These are phyloP conservation scores for Schizosaccharomyces lindneri DNA, from an alignment of 805 yeast species.

Conservation along the genomic window DNA sequence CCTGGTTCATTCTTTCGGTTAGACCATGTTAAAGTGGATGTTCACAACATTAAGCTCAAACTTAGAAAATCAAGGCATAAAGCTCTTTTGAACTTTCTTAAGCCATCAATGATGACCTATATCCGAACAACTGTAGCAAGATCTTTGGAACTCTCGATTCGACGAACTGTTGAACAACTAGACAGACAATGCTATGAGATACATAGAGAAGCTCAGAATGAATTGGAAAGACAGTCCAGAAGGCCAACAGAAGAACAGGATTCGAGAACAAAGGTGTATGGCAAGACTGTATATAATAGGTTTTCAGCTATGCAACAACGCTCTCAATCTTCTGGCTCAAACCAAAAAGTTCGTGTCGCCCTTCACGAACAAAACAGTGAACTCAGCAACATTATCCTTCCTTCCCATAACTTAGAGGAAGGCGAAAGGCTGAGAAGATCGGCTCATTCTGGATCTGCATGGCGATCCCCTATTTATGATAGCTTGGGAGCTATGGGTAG, in stretches of 20 bases:
- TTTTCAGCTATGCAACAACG: neutral
- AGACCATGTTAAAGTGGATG: conserved; percentile 7
- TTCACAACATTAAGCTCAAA: conserved; percentile 4
- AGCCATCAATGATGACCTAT: conserved; percentile 5
- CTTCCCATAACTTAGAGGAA: conserved; percentile 3
- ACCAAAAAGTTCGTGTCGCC: conserved; percentile 4
- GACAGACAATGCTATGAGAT: conserved; percentile 6
- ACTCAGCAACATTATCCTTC: conserved; percentile 6
- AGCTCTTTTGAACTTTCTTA: conserved; percentile 6
- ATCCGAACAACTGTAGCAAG: conserved; percentile 6
- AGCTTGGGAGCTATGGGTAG: neutral
- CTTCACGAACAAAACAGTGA: conserved; percentile 4
- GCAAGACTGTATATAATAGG: conserved; percentile 4
- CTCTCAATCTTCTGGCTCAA: conserved; percentile 2
- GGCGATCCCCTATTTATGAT: conserved; percentile 7
- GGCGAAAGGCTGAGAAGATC: conserved; percentile 5
- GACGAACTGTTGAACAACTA: conserved; percentile 5
- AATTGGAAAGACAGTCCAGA: neutral
- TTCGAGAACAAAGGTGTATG: conserved; percentile 4
- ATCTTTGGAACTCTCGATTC: conserved; percentile 7
- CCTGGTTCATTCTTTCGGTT: conserved; percentile 5
- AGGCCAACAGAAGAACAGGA: conserved; percentile 1
- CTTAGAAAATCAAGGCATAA: conserved; percentile 7
- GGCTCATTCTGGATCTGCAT: conserved; percentile 7
- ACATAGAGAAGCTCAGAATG: conserved; percentile 5